These are phyloP conservation scores for Suillus tomentosus DNA, from an alignment of 768 basidiomycete species.

Conservation along the genomic window DNA sequence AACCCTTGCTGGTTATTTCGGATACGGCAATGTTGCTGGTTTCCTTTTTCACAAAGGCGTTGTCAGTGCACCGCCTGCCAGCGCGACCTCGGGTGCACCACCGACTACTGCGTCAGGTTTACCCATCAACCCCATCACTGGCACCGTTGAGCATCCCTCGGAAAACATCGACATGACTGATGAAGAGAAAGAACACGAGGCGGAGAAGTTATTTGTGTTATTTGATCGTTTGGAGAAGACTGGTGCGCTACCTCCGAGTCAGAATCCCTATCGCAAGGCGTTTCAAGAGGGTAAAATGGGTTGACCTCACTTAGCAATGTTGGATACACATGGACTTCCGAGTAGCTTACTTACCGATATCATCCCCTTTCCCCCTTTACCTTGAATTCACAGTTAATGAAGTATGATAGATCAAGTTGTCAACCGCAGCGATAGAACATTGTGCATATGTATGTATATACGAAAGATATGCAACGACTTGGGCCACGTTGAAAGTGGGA, in stretches of 20 bases:
- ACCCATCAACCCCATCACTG: slow-evolving; percentile 84
- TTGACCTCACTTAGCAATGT: neutral
- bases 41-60: slow-evolving; percentile 93
- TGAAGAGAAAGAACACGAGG: slow-evolving; percentile 93
- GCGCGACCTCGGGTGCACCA: slow-evolving; percentile 36
- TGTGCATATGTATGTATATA: slow-evolving; percentile 5
- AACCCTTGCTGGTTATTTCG: slow-evolving; percentile 73
- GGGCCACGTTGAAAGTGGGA: neutral
- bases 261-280: slow-evolving; percentile 75
- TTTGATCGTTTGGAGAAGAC: slow-evolving; percentile 87
- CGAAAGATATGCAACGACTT: slow-evolving; percentile 5
- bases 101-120: slow-evolving; percentile 39
- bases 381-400: slow-evolving; percentile 6
- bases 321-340: neutral
- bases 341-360: neutral
- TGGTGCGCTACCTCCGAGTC: slow-evolving; percentile 63
- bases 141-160: slow-evolving; percentile 51
- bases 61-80: slow-evolving; percentile 53
- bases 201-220: slow-evolving; percentile 87
- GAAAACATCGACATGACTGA: slow-evolving; percentile 74
- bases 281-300: slow-evolving; percentile 39
- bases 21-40: slow-evolving; percentile 95
- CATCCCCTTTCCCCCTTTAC: neutral
- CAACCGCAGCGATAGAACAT: neutral
- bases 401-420: neutral